Base-by-base conservation (phyloP, 305 asterid genomes). In the Lippia alba region DNA sequence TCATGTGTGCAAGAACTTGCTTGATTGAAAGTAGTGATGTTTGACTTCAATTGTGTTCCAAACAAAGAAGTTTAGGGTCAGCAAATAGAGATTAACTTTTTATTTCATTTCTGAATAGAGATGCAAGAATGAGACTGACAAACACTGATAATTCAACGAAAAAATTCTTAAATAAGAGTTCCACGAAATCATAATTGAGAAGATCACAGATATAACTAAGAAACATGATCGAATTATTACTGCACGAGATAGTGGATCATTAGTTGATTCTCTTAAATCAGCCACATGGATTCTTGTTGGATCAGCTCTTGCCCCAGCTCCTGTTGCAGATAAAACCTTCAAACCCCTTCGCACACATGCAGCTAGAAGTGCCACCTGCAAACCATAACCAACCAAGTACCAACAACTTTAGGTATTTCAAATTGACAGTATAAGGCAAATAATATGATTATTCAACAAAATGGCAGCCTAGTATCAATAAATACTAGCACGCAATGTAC, bases 241-340 rank as follows among this genome's bases (percentile, higher is more conserved):
- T 14, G 97, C 56, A 70, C 97, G 97, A 78, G 99, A 94, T 66
- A 94, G 80, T 68, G 99, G 99, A 71, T 94, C 99, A 59, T 94
- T 94, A 76, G 84, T 85, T 45, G 99, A 94, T 83, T 94, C 97
- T 84, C 95, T 88, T 74, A 94, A 76, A 86, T 94, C 99, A 64
- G 97, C 97, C 41, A 91, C 92, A 63, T 97, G 94, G 69, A 94
- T 89, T 85, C 99, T 89, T 53, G 97, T 91, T 53, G 97, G 99
- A 84, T 94, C 97, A 77, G 96, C 92, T 78, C 97, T 88, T 70
- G 97, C 99, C 66, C 99, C 97, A 76, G 97, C 99, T 82, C 97
- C 99, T 44, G 97, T 94, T 58, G 96, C 97, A 40, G 96, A 94
- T 72, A 91, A 74, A 74, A 94, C 99, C 85, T 87, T 94, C 81